phyloP scores from a whole-genome alignment of 768 basidiomycete species.

The Heimioporus sp. region DNA sequence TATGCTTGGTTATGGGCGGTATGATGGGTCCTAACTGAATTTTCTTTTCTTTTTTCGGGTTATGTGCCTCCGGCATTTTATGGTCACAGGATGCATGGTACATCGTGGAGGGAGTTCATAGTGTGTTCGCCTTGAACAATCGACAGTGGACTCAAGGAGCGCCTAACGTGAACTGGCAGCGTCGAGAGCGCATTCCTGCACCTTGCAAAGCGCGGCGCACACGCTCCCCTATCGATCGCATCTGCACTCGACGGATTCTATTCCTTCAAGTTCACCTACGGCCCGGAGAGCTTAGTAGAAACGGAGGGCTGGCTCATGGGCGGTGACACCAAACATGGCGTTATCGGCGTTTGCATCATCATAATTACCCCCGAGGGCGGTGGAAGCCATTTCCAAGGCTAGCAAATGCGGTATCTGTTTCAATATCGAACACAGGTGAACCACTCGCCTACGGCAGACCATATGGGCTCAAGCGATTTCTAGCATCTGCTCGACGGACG shows the following conservation, averaged over 20 bases:
- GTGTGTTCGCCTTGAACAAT: too few relatives aligned
- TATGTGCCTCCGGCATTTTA: too few relatives aligned
- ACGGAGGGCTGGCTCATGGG: slow-evolving; percentile 67
- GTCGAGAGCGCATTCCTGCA: slow-evolving; percentile 90
- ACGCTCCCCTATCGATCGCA: slow-evolving; percentile 64
- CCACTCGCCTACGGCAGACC: not conserved
- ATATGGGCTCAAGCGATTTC: not conserved
- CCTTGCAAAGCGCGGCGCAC: slow-evolving; percentile 79
- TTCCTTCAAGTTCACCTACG: slow-evolving; percentile 75
- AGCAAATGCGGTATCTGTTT: slow-evolving; percentile 66
- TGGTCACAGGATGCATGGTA: too few relatives aligned
- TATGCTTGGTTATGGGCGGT: too few relatives aligned
- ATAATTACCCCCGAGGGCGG: slow-evolving; percentile 85
- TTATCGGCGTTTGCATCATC: slow-evolving; percentile 68
- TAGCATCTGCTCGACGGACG: slow-evolving; percentile 74
- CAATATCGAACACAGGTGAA: slow-evolving; percentile 87
- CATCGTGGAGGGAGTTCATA: too few relatives aligned
- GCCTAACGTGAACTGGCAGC: slow-evolving; percentile 24
- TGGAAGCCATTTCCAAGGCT: slow-evolving; percentile 62
- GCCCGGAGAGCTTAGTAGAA: slow-evolving; percentile 58
- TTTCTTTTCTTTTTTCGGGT: too few relatives aligned
- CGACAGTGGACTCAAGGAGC: too few relatives aligned
- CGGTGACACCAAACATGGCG: slow-evolving; percentile 23
- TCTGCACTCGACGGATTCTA: slow-evolving; percentile 60
- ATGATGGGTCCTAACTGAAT: too few relatives aligned